Percentiles rank a stretch among this genome's conserved stretches.
Evolutionary conservation across 2,329 filamentous ascomycete genomes (phyloP).

Genomic region (Xylariaceae sp.): DNA sequence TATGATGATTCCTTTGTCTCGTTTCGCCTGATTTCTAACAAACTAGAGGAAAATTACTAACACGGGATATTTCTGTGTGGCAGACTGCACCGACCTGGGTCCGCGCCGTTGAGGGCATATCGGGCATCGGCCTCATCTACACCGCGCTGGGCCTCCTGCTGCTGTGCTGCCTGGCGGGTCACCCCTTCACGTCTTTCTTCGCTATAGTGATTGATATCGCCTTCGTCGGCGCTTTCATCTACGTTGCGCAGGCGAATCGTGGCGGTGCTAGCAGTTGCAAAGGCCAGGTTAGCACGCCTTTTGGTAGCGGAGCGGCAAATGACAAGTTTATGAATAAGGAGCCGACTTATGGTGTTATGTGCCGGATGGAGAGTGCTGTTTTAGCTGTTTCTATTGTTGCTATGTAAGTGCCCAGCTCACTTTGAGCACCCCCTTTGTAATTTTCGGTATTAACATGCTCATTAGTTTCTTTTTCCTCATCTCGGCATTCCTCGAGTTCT

Average conservation of each 20-base stretch:
- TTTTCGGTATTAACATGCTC: background rate
- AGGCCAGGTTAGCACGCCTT: conserved; percentile 58
- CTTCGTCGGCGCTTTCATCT: conserved; percentile 76
- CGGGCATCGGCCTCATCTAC: conserved; percentile 72
- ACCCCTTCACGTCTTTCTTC: conserved; percentile 66
- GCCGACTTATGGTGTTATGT: conserved; percentile 51
- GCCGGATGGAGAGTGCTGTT: conserved; percentile 69
- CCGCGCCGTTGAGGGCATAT: conserved; percentile 73
- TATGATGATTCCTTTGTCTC: too few relatives aligned
- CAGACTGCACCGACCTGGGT: conserved; percentile 61
- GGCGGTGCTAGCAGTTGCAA: conserved; percentile 63
- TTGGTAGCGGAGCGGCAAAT: conserved; percentile 59
- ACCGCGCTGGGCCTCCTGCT: conserved; percentile 67
- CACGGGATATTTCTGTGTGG: too few relatives aligned
- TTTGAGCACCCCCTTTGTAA: too few relatives aligned
- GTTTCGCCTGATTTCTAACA: too few relatives aligned
- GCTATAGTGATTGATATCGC: conserved; percentile 72
- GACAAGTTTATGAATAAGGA: conserved; percentile 42
- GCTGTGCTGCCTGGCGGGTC: conserved; percentile 75
- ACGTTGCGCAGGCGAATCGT: conserved; percentile 72
- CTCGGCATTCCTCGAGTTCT: conserved; percentile 65
- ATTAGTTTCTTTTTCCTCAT: conserved; percentile 68
- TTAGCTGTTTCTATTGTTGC: conserved; percentile 76
- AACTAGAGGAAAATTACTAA: too few relatives aligned
- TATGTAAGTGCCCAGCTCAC: conserved; percentile 48